phyloP scores from a whole-genome alignment of 805 yeast genomes.

The Spathaspora arborariae region DNA sequence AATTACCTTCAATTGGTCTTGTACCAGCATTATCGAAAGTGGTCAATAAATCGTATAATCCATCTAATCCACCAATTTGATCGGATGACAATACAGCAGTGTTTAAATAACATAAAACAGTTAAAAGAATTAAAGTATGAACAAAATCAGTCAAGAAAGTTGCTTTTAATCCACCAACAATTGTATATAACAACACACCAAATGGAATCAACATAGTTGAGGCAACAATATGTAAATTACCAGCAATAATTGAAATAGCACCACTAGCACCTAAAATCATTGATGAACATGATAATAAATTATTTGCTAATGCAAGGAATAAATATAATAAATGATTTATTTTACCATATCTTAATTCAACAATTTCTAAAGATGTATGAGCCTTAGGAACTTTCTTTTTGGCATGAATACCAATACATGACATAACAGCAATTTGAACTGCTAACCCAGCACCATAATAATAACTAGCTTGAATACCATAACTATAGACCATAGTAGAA shows the following conservation, averaged over 20 bases:
- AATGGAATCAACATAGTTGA: slow-evolving; percentile 26
- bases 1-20: slow-evolving; percentile 28
- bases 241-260: slow-evolving; percentile 25
- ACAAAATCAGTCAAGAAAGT: slow-evolving; percentile 48
- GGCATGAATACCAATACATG: slow-evolving; percentile 23
- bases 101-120: slow-evolving; percentile 23
- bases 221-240: slow-evolving; percentile 24
- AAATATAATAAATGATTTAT: slow-evolving; percentile 20
- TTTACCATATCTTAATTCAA: slow-evolving; percentile 24
- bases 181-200: slow-evolving; percentile 45
- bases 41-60: slow-evolving; percentile 20
- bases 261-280: slow-evolving; percentile 28
- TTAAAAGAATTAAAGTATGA: slow-evolving; percentile 21
- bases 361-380: slow-evolving; percentile 28
- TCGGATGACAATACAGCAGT: slow-evolving; percentile 23
- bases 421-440: slow-evolving; percentile 22
- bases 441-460: slow-evolving; percentile 26
- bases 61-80: slow-evolving; percentile 25
- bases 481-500: slow-evolving; percentile 21
- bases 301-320: slow-evolving; percentile 21
- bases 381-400: slow-evolving; percentile 25
- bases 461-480: slow-evolving; percentile 21
- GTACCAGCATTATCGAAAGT: slow-evolving; percentile 12
- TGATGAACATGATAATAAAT: slow-evolving; percentile 21
- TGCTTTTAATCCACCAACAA: slow-evolving; percentile 48